These are phyloP conservation scores for Botrytis tulipae DNA, from an alignment of 2,329 filamentous ascomycete species.

Conservation along the genomic window DNA sequence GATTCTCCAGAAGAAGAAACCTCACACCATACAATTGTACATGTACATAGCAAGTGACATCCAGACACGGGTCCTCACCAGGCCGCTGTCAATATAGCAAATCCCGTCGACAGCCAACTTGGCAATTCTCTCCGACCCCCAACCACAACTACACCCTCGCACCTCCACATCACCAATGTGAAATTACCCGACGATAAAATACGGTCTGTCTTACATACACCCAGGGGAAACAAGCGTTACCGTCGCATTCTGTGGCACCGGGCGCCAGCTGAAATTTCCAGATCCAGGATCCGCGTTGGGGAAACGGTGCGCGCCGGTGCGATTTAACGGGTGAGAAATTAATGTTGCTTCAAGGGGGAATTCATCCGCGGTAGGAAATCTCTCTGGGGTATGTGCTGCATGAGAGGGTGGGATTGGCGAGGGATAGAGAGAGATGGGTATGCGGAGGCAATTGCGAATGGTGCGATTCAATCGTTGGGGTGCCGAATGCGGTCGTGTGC, in stretches of 20 bases:
- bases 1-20: background rate
- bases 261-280: background rate
- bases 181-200: background rate
- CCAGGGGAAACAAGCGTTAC: background rate
- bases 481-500: background rate
- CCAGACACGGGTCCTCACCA: too few species aligned
- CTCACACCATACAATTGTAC: background rate
- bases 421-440: background rate
- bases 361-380: background rate
- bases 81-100: background rate
- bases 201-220: background rate
- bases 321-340: background rate
- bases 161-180: background rate
- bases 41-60: background rate
- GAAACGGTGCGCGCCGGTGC: background rate
- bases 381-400: background rate
- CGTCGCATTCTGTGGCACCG: background rate
- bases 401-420: background rate
- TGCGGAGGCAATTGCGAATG: background rate
- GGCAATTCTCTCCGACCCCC: background rate
- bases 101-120: background rate
- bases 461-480: background rate
- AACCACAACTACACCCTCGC: background rate
- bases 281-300: conserved; percentile 2
- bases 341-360: background rate